A percentile compares a stretch with the other conserved stretches of the same genome.
Evolutionary conservation across 2,329 filamentous ascomycete genomes (phyloP).

Genomic region (Dactylellina leptospora): DNA sequence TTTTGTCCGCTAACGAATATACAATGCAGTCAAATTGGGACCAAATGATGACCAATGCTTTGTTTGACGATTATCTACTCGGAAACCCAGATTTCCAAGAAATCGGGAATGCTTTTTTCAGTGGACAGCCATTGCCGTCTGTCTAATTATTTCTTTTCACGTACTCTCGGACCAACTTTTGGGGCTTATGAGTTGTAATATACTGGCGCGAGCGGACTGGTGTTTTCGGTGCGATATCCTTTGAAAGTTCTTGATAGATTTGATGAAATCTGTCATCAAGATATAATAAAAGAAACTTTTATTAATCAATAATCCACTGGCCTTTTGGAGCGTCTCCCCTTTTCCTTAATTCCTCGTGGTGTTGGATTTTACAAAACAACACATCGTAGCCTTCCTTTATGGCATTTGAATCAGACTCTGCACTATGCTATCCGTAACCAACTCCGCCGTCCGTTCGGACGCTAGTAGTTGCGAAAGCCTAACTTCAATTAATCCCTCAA

Average conservation of each 20-base stretch:
- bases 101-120: slow-evolving; percentile 47
- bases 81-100: slow-evolving; percentile 50
- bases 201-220: slow-evolving; percentile 30
- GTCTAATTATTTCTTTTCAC: slow-evolving; percentile 2
- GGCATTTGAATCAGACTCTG: too few relatives aligned
- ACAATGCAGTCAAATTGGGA: slow-evolving; percentile 43
- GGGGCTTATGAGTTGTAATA: slow-evolving; percentile 17
- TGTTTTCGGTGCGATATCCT: slow-evolving; percentile 27
- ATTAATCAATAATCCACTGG: too few relatives aligned
- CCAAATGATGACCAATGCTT: slow-evolving; percentile 52
- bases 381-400: too few relatives aligned
- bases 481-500: too few relatives aligned
- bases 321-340: too few relatives aligned
- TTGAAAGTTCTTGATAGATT: not conserved
- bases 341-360: too few relatives aligned
- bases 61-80: slow-evolving; percentile 47
- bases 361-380: slow-evolving; percentile 7
- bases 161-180: not conserved
- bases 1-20: not conserved
- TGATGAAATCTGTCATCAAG: not conserved
- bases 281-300: too few relatives aligned
- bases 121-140: slow-evolving; percentile 25
- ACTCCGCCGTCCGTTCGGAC: too few relatives aligned
- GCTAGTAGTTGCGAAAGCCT: too few relatives aligned
- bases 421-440: too few relatives aligned